Base-by-base conservation (phyloP, 495 filamentous ascomycete genomes). In the Elasticomyces elasticus region DNA sequence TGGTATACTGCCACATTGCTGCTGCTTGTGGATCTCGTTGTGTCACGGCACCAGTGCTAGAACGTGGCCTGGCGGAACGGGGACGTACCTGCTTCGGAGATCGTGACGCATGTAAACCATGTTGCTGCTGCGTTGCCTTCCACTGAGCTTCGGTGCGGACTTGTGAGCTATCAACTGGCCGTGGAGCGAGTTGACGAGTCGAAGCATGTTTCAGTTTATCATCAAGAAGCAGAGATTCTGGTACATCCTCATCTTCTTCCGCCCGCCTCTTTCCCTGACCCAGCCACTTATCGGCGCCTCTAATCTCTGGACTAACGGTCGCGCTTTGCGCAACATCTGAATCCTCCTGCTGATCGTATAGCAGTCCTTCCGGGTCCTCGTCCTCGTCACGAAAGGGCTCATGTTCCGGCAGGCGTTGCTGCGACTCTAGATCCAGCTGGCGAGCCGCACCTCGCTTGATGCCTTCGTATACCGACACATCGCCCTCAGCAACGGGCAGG, bases 1-100 rank as follows among this genome's bases (percentile, higher is more conserved):
- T 96, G 52, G 86, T 86, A 89, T 92, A 98, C 64, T 84, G 83
- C 85, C 90, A 97, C 77, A 95, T 83, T 2, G 92, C 91, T 67
- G 82, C 87, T 61, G 89, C 82, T 69, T 83, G 86, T 12, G 84
- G 83, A 62, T 83, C 80, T 31, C 74, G 27, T 38, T 51, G 57
- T 17, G 37, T 2, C 12, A 40, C 2, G 2, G 41, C 23, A 24
- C 26, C 30, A 33, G 31, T 28, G 5, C 12, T 17, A 4, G 52
- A 22, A 5, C 28, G 41, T 2, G 23, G 27, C 45, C 31, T 49
- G 2, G 37, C 22, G 15, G 43, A 45, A n/a, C 22, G 15, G 22
- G 25, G 41, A 19, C 57, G 55, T 19, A 59, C 28, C 20, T 35
- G 19, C 35, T 20, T 56, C 24, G 20, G 28, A 38, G 25, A 45